A percentile compares a stretch with the other conserved stretches of the same genome.
phyloP scores from a whole-genome alignment of 495 filamentous ascomycete genomes.

The Rhypophila decipiens region DNA sequence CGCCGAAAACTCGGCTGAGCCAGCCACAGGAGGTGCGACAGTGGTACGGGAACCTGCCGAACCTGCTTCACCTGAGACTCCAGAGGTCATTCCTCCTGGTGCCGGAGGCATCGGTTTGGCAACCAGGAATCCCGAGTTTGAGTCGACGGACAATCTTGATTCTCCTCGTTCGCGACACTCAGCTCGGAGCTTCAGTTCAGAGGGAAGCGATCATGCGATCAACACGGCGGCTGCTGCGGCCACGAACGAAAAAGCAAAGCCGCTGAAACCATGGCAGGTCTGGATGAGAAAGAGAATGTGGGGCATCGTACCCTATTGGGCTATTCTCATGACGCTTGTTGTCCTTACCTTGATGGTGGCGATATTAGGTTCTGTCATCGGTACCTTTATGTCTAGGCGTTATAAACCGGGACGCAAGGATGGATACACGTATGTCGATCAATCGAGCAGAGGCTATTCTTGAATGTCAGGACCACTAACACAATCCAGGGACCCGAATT shows the following conservation, averaged over 20 bases:
- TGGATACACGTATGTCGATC: conserved; percentile 14
- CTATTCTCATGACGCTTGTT: conserved; percentile 47
- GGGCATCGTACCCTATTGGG: conserved; percentile 63
- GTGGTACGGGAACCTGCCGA: conserved; percentile 7
- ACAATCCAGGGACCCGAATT: conserved; percentile 13
- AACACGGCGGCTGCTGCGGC: conserved; percentile 30
- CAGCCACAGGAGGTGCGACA: conserved; percentile 2
- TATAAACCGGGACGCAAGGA: conserved; percentile 22
- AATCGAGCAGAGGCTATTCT: not conserved
- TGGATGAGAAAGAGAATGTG: conserved; percentile 54
- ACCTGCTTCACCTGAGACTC: conserved; percentile 3
- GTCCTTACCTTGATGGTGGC: conserved; percentile 54
- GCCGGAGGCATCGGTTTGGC: conserved; percentile 49
- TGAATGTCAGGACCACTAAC: conserved; percentile 9
- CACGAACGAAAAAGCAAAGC: conserved; percentile 35
- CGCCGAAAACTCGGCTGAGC: not conserved
- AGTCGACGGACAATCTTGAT: conserved; percentile 44
- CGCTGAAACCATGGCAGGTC: conserved; percentile 49
- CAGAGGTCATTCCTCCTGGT: too few relatives aligned
- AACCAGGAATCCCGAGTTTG: conserved; percentile 49
- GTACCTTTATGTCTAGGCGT: conserved; percentile 25
- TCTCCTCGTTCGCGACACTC: conserved; percentile 49
- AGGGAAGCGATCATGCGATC: conserved; percentile 37
- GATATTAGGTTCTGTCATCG: conserved; percentile 54
- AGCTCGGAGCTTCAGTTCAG: conserved; percentile 41